Evolutionary conservation across 495 filamentous ascomycete genomes (phyloP).

Genomic region (Echria macrotheca): DNA sequence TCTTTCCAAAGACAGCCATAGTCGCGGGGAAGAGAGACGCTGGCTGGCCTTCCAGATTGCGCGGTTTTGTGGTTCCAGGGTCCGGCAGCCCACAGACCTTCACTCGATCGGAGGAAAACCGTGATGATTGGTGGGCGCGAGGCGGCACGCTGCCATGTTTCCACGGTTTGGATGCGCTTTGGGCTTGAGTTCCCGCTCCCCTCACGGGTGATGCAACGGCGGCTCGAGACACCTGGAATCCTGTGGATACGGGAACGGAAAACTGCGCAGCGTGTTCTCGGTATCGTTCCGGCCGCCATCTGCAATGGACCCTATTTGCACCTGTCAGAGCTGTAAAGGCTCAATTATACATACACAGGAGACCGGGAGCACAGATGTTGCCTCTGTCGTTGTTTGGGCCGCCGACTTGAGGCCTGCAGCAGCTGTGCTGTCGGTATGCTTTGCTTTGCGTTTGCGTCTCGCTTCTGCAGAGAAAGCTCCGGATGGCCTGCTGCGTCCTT

Average conservation of each 20-base stretch:
- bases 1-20: neutral
- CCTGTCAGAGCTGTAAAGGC: too few species aligned
- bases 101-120: neutral
- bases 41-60: conserved; percentile 1
- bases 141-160: conserved; percentile 15
- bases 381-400: neutral
- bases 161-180: conserved; percentile 23
- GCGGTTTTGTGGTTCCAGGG: conserved; percentile 9
- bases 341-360: too few species aligned
- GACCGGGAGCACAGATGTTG: too few species aligned
- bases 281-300: too few species aligned
- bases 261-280: too few species aligned
- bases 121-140: conserved; percentile 14
- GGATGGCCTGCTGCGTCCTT: neutral
- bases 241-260: neutral
- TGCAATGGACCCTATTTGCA: neutral
- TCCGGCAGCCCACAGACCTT: conserved; percentile 10
- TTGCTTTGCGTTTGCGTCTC: conserved; percentile 11
- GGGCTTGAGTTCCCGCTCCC: conserved; percentile 19
- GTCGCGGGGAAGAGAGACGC: conserved; percentile 6
- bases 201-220: conserved; percentile 19
- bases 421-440: neutral
- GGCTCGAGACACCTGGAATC: conserved; percentile 7
- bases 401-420: neutral
- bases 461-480: conserved; percentile 14